Evolutionary conservation across 306 rosid genomes (phyloP).

Genomic region (Arachis stenosperma): DNA sequence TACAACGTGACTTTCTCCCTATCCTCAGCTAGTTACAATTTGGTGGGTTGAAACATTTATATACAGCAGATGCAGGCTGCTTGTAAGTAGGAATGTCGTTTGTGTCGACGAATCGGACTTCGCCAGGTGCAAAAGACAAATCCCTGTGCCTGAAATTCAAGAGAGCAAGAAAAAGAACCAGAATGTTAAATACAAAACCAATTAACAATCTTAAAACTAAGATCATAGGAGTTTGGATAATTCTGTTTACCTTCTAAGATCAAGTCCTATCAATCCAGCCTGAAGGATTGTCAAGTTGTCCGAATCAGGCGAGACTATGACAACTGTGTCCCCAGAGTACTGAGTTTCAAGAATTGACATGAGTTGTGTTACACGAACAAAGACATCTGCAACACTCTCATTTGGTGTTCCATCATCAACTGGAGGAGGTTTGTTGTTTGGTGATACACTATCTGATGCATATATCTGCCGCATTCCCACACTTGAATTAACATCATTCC

Average conservation of each 20-base stretch:
- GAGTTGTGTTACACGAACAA: slow-evolving; percentile 88
- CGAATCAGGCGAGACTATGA: slow-evolving; percentile 93
- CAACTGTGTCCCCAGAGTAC: slow-evolving; percentile 75
- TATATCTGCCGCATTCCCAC: slow-evolving; percentile 57
- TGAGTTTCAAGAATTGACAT: slow-evolving; percentile 97
- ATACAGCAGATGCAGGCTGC: slow-evolving; percentile 85
- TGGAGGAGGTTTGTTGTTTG: slow-evolving; percentile 77
- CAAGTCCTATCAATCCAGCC: slow-evolving; percentile 87
- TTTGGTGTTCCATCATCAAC: slow-evolving; percentile 86
- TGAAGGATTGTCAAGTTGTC: slow-evolving; percentile 85
- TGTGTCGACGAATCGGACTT: slow-evolving; percentile 81
- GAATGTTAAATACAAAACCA: slow-evolving; percentile 2
- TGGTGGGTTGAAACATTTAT: slow-evolving; percentile 82
- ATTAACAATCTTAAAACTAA: slow-evolving; percentile 9
- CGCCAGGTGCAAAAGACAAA: slow-evolving; percentile 87
- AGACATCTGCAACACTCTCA: slow-evolving; percentile 88
- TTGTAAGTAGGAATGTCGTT: slow-evolving; percentile 80
- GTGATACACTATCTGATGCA: slow-evolving; percentile 73
- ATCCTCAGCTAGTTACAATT: slow-evolving; percentile 45
- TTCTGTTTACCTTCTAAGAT: slow-evolving; percentile 68
- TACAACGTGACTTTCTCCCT: no score
- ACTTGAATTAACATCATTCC: neutral
- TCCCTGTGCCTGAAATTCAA: slow-evolving; percentile 76
- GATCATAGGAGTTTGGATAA: slow-evolving; percentile 21
- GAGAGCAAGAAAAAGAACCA: neutral